phyloP scores from a whole-genome alignment of 2,329 filamentous ascomycete species.

The Stachybotrys echinatus region DNA sequence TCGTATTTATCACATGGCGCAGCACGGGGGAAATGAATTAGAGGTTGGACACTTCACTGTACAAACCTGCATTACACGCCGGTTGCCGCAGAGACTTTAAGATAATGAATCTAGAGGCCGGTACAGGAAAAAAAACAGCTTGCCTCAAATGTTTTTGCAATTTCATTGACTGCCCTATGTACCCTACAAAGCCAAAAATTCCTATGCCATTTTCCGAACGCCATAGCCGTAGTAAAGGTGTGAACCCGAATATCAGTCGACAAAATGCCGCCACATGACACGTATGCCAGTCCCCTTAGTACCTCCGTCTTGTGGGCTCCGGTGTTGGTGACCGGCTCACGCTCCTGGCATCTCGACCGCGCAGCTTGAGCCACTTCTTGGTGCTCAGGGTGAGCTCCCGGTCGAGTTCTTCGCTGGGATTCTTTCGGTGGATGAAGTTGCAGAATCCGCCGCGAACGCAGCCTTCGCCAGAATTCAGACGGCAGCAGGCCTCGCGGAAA shows the following conservation, averaged over 20 bases:
- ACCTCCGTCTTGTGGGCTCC: slow-evolving; percentile 71
- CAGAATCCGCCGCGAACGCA: slow-evolving; percentile 96
- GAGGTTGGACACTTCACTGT: not conserved
- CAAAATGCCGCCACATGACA: slow-evolving; percentile 4
- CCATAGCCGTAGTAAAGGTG: slow-evolving; percentile 8
- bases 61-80: not conserved
- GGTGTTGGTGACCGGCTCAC: slow-evolving; percentile 79
- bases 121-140: not conserved
- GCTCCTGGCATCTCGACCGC: slow-evolving; percentile 80
- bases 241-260: not conserved
- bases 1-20: not conserved
- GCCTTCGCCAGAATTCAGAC: slow-evolving; percentile 89
- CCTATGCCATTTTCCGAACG: slow-evolving; percentile 11
- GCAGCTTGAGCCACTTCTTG: slow-evolving; percentile 90
- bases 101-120: not conserved
- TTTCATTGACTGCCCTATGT: no score
- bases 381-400: slow-evolving; percentile 80
- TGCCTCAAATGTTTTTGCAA: not conserved
- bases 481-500: slow-evolving; percentile 95
- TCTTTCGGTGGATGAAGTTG: slow-evolving; percentile 99
- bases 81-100: not conserved
- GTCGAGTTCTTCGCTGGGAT: slow-evolving; percentile 84
- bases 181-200: not conserved
- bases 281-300: slow-evolving; percentile 36
- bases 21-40: not conserved